A percentile compares a stretch with the other conserved stretches of the same genome.
Conservation (phyloP, 306 rosid species). For the Cercis canadensis region DNA sequence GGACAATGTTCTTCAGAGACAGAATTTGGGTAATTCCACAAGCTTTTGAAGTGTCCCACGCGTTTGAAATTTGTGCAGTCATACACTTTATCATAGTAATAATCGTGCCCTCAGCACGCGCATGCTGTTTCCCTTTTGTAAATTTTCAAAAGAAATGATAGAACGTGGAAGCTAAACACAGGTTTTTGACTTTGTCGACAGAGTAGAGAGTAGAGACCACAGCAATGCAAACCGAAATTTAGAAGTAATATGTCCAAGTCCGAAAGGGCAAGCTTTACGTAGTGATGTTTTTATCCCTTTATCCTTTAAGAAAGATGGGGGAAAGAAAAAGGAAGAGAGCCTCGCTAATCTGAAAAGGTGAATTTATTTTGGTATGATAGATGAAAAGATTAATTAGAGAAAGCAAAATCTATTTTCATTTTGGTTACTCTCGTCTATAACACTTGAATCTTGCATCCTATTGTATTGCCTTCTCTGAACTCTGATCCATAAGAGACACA, state of each 20-base stretch:
- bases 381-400: too few relatives aligned
- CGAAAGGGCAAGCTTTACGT: not conserved
- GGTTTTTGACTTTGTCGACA: not conserved
- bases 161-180: slow-evolving; percentile 31
- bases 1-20: too few relatives aligned
- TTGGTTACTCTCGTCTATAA: too few relatives aligned
- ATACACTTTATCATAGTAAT: slow-evolving; percentile 18
- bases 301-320: not conserved
- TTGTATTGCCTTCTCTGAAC: too few relatives aligned
- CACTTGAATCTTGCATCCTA: not conserved
- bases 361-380: too few relatives aligned
- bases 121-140: not conserved
- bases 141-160: slow-evolving; percentile 26
- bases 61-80: slow-evolving; percentile 33
- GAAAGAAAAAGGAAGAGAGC: not conserved
- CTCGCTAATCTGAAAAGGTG: too few relatives aligned
- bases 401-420: too few relatives aligned
- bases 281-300: slow-evolving; percentile 8
- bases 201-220: too few relatives aligned
- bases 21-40: too few relatives aligned
- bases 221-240: not conserved
- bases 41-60: slow-evolving; percentile 23
- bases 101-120: slow-evolving; percentile 37
- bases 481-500: too few relatives aligned
- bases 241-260: not conserved